Evolutionary conservation across 352 stramenopile species (phyloP).

Genomic region (Pythium insidiosum): DNA sequence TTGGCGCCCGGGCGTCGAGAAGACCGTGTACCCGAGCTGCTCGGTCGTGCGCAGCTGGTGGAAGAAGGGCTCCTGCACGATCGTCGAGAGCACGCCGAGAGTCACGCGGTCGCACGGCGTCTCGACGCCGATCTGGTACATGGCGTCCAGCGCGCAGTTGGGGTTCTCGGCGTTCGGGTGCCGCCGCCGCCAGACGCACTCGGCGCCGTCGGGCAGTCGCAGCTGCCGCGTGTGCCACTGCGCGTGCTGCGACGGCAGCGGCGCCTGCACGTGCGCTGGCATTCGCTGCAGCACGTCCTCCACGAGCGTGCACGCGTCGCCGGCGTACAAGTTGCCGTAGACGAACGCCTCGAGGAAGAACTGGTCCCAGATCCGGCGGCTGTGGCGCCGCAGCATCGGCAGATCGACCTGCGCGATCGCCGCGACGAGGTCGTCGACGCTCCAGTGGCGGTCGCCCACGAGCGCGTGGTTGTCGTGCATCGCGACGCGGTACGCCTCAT

Average conservation of each 20-base stretch:
- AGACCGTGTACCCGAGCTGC: constrained; percentile 66
- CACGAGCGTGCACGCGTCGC: constrained; percentile 15
- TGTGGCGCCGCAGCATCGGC: constrained; percentile 13
- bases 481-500: constrained; percentile 37
- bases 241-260: constrained; percentile 16
- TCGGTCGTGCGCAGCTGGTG: constrained; percentile 56
- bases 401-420: constrained; percentile 21
- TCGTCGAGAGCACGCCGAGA: constrained; percentile 44
- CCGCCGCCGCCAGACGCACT: constrained; percentile 20
- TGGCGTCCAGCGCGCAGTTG: constrained; percentile 41
- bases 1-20: constrained; percentile 33
- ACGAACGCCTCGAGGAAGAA: constrained; percentile 34
- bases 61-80: constrained; percentile 55
- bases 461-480: constrained; percentile 15
- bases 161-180: constrained; percentile 43
- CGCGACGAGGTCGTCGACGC: constrained; percentile 21
- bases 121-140: constrained; percentile 44
- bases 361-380: constrained; percentile 22
- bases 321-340: constrained; percentile 40
- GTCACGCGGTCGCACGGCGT: constrained; percentile 27
- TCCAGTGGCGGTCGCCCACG: constrained; percentile 14
- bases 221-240: constrained; percentile 21
- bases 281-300: constrained; percentile 20
- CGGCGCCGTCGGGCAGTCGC: constrained; percentile 14
- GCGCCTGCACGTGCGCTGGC: constrained; percentile 3